A percentile compares a stretch with the other conserved stretches of the same genome.
phyloP scores from a whole-genome alignment of 805 yeast species.

The Cyberlindnera mrakii region DNA sequence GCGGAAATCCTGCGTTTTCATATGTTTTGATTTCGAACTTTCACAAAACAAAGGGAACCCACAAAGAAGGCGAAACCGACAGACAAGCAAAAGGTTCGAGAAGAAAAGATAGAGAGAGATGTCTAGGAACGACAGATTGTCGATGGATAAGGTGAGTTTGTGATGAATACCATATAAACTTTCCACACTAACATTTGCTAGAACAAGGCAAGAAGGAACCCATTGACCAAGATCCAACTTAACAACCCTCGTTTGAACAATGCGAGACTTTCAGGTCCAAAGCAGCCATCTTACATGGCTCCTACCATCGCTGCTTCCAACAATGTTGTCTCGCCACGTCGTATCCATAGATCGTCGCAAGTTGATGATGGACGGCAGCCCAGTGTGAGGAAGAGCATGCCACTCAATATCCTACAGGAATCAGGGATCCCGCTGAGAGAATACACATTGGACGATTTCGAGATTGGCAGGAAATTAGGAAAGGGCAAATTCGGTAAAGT shows the following conservation, averaged over 20 bases:
- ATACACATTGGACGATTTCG: conserved; percentile 60
- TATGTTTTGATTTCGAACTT: no score
- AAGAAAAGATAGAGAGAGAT: no score
- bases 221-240: conserved; percentile 23
- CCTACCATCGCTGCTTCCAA: conserved; percentile 24
- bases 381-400: conserved; percentile 14
- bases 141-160: no score
- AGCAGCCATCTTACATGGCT: conserved; percentile 25
- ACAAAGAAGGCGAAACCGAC: no score
- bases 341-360: conserved; percentile 11
- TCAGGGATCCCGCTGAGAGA: conserved; percentile 23
- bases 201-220: conserved; percentile 16
- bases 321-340: conserved; percentile 18
- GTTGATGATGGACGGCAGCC: conserved; percentile 3
- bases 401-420: conserved; percentile 21
- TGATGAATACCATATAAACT: background rate
- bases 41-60: no score
- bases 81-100: no score
- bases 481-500: conserved; percentile 93
- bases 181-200: conserved; percentile 1
- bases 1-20: no score
- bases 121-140: no score
- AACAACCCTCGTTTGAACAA: conserved; percentile 12
- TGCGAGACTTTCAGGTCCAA: conserved; percentile 10
- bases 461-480: conserved; percentile 81